Percentiles rank a stretch among this genome's conserved stretches.
Conservation (phyloP, 306 rosid species). For the Oxytropis ochrocephala region DNA sequence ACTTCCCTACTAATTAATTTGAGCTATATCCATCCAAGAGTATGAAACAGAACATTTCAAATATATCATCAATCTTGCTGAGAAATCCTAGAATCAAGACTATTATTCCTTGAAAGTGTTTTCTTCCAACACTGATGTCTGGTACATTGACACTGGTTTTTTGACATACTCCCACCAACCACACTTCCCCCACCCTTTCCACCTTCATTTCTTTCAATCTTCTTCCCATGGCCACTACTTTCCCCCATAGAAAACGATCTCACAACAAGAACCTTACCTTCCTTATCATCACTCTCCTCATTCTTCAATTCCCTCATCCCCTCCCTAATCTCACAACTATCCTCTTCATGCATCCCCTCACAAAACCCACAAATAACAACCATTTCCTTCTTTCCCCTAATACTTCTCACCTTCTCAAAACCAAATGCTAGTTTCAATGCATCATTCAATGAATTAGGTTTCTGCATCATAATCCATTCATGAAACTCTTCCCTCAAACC, state of each 20-base stretch:
- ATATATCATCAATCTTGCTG: not conserved
- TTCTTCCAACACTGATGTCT: slow-evolving; percentile 52
- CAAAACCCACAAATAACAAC: slow-evolving; percentile 44
- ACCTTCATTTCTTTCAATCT: not conserved
- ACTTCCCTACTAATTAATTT: not conserved
- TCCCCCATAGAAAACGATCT: slow-evolving; percentile 19
- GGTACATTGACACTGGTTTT: slow-evolving; percentile 39
- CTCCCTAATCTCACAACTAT: slow-evolving; percentile 35
- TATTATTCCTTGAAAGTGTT: slow-evolving; percentile 28
- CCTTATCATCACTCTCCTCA: not conserved
- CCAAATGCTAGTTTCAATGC: slow-evolving; percentile 52
- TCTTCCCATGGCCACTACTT: not conserved
- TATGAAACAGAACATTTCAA: not conserved
- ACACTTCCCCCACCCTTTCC: not conserved
- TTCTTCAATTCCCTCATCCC: slow-evolving; percentile 37
- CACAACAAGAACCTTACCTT: not conserved
- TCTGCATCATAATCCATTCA: slow-evolving; percentile 44
- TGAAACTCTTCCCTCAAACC: slow-evolving; percentile 46
- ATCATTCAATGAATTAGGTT: slow-evolving; percentile 46
- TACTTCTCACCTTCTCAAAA: slow-evolving; percentile 34
- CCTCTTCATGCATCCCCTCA: slow-evolving; percentile 43
- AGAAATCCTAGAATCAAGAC: slow-evolving; percentile 9
- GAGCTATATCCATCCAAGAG: not conserved
- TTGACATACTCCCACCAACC: slow-evolving; percentile 21
- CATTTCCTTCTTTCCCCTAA: slow-evolving; percentile 14